These are phyloP conservation scores for Usnea hakonensis DNA, from an alignment of 495 filamentous ascomycete genomes.

Conservation along the genomic window DNA sequence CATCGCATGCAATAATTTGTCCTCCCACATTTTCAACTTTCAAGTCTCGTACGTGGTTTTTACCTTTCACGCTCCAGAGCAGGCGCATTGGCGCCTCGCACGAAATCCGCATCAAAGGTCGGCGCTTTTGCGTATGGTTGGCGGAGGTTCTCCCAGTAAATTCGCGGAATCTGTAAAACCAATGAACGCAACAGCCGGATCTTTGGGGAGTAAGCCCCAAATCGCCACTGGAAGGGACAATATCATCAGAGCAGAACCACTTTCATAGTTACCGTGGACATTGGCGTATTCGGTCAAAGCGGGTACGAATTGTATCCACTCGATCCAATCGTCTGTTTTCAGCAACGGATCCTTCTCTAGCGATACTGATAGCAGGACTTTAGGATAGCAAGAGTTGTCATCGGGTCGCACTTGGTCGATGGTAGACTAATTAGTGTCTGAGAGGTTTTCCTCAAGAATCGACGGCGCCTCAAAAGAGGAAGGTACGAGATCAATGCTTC, in stretches of 20 bases:
- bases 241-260: not conserved
- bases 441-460: not conserved
- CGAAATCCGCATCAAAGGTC: not conserved
- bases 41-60: too few relatives aligned
- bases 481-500: not conserved
- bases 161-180: slow-evolving; percentile 4
- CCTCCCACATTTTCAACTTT: too few relatives aligned
- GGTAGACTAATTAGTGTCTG: not conserved
- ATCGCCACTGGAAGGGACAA: not conserved
- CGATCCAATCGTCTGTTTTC: not conserved
- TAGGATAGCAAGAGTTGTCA: not conserved
- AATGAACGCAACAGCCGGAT: slow-evolving; percentile 1
- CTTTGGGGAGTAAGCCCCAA: slow-evolving; percentile 1
- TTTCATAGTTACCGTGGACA: slow-evolving; percentile 4
- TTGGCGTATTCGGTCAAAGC: not conserved
- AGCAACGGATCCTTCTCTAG: not conserved
- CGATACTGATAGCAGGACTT: not conserved
- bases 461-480: not conserved
- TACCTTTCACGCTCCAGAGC: too few relatives aligned
- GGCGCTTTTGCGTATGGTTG: not conserved
- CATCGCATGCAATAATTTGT: too few relatives aligned
- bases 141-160: not conserved
- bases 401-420: not conserved
- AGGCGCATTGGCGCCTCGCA: not conserved
- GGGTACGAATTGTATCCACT: slow-evolving; percentile 1